Conservation (phyloP, 352 stramenopile species). For the Plasmopara muralis region DNA sequence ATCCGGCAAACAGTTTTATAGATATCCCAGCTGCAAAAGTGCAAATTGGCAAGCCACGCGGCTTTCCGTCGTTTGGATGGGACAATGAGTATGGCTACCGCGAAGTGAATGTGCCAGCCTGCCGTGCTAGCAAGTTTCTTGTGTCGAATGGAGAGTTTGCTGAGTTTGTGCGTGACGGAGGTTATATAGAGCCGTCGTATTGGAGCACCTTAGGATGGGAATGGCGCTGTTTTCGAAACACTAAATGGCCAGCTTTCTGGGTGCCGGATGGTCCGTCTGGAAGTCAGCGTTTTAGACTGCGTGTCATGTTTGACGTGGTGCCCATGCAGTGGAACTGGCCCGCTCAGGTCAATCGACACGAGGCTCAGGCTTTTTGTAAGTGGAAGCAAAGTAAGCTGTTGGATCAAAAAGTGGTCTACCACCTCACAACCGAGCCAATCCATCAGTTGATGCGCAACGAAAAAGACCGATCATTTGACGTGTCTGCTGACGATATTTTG, state of each 20-base stretch:
- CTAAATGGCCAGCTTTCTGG: constrained; percentile 96
- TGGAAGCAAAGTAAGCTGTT: constrained; percentile 72
- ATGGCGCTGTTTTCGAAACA: constrained; percentile 93
- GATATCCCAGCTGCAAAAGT: constrained; percentile 58
- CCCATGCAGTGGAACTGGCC: constrained; percentile 95
- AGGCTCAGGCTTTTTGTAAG: constrained; percentile 90
- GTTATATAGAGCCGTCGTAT: constrained; percentile 86
- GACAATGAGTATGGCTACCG: constrained; percentile 96
- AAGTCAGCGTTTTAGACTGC: constrained; percentile 91
- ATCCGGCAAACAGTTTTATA: constrained; percentile 87
- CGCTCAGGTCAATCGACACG: constrained; percentile 94
- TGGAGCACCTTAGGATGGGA: constrained; percentile 93
- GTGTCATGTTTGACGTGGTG: constrained; percentile 87
- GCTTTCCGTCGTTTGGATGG: constrained; percentile 94
- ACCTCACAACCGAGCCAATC: constrained; percentile 90
- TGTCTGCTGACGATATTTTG: constrained; percentile 76
- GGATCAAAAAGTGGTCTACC: constrained; percentile 64
- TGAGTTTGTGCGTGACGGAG: constrained; percentile 91
- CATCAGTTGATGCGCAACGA: constrained; percentile 86
- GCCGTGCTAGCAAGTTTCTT: constrained; percentile 87
- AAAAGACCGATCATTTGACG: constrained; percentile 40
- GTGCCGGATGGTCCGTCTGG: constrained; percentile 85
- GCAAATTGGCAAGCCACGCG: constrained; percentile 84
- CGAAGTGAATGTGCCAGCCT: constrained; percentile 80
- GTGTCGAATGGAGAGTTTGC: constrained; percentile 95